phyloP scores from a whole-genome alignment of 108 stramenopile genomes.

The Nitzschia inconspicua region DNA sequence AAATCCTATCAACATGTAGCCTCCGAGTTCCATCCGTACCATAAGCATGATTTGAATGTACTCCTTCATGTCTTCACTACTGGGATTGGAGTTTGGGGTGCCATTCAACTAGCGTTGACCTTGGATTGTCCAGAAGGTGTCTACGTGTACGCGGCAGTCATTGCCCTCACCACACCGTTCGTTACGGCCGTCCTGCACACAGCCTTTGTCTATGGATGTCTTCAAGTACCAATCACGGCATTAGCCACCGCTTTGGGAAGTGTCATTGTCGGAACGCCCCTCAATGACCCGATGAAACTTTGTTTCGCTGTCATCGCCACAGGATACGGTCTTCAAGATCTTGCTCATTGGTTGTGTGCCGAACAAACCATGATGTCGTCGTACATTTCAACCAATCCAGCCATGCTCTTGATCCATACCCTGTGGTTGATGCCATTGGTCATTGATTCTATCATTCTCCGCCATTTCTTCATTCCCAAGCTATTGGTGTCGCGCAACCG shows the following conservation, averaged over 20 bases:
- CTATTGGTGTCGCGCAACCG: slow-evolving; percentile 42
- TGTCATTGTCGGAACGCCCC: not conserved
- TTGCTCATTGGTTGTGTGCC: slow-evolving; percentile 31
- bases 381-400: slow-evolving; percentile 38
- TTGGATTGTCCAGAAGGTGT: slow-evolving; percentile 12
- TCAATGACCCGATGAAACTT: not conserved
- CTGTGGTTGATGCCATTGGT: slow-evolving; percentile 50
- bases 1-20: slow-evolving; percentile 34
- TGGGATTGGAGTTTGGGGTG: slow-evolving; percentile 48
- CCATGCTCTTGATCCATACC: slow-evolving; percentile 43
- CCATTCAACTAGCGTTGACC: slow-evolving; percentile 22
- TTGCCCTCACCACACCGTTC: slow-evolving; percentile 35
- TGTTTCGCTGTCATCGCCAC: slow-evolving; percentile 30
- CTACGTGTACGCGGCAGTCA: slow-evolving; percentile 24
- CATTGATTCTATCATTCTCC: slow-evolving; percentile 40
- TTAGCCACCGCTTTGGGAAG: not conserved
- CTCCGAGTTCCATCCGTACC: slow-evolving; percentile 45
- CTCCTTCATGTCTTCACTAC: slow-evolving; percentile 42
- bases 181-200: slow-evolving; percentile 39
- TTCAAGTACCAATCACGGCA: slow-evolving; percentile 9
- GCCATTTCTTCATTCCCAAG: slow-evolving; percentile 41
- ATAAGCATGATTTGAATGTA: slow-evolving; percentile 52
- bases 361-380: slow-evolving; percentile 45
- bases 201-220: slow-evolving; percentile 28
- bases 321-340: slow-evolving; percentile 49